Conservation (phyloP, 148 eudicot species). For the Limonium bicolor region DNA sequence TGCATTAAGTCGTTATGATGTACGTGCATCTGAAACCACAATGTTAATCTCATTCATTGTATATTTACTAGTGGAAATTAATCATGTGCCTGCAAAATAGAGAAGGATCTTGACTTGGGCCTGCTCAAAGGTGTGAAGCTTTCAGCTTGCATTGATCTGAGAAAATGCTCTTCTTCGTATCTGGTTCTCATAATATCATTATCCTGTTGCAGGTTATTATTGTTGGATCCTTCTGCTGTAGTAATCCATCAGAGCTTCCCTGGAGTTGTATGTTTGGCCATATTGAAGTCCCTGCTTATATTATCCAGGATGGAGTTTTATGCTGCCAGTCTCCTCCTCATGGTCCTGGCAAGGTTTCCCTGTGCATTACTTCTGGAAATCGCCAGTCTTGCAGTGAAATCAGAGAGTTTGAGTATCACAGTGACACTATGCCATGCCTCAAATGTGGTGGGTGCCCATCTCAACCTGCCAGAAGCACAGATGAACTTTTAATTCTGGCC, state of each 20-base stretch:
- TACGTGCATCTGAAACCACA: no score
- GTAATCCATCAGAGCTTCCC: constrained; percentile 34
- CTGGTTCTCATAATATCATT: no score
- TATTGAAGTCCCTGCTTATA: constrained; percentile 64
- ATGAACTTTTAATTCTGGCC: constrained; percentile 63
- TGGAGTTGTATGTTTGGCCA: constrained; percentile 94
- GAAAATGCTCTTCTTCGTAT: no score
- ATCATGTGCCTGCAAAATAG: no score
- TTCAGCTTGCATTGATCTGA: no score
- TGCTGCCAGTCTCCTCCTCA: constrained; percentile 67
- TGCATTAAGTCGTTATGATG: no score
- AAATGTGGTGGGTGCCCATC: constrained; percentile 20
- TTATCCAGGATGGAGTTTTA: constrained; percentile 75
- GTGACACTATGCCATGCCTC: constrained; percentile 15
- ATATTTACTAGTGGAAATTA: no score
- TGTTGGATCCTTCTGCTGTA: constrained; percentile 71
- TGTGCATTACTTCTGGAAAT: constrained; percentile 69
- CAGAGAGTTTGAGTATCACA: constrained; percentile 79
- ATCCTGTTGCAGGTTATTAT: constrained; percentile 55
- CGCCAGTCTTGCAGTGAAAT: constrained; percentile 77
- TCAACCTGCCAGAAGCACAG: constrained; percentile 34
- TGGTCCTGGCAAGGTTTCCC: constrained; percentile 55
- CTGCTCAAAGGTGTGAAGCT: no score
- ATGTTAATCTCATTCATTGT: no score
- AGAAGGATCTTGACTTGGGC: no score